phyloP scores from a whole-genome alignment of 495 filamentous ascomycete genomes.

The Penicillium nucicola region DNA sequence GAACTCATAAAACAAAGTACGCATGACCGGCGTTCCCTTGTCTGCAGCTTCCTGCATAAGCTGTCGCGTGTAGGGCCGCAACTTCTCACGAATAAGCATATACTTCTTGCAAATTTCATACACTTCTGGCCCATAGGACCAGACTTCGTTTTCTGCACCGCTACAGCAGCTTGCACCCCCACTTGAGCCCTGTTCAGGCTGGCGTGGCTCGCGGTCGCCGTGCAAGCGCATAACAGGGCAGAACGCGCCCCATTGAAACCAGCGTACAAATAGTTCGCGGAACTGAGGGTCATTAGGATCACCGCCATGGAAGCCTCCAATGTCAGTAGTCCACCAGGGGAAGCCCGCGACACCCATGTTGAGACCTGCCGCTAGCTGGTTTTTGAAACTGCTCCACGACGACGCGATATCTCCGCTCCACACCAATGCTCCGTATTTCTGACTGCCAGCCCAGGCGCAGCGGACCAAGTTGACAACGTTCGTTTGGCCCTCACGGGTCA shows the following conservation, averaged over 20 bases:
- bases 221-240: constrained; percentile 59
- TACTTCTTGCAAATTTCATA: constrained; percentile 56
- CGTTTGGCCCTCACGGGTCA: constrained; percentile 39
- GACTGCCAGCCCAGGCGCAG: constrained; percentile 58
- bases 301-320: constrained; percentile 59
- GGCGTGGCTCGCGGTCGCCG: constrained; percentile 51
- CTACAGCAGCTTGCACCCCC: constrained; percentile 28
- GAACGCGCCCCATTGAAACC: constrained; percentile 62
- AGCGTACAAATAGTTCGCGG: constrained; percentile 55
- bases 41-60: constrained; percentile 55
- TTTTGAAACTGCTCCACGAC: constrained; percentile 51
- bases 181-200: constrained; percentile 13
- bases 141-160: constrained; percentile 56
- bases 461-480: constrained; percentile 56
- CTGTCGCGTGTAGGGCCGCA: constrained; percentile 47
- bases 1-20: constrained; percentile 56
- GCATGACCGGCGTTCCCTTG: constrained; percentile 52
- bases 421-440: constrained; percentile 56
- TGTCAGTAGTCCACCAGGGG: constrained; percentile 60
- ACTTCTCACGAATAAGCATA: constrained; percentile 47
- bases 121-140: constrained; percentile 54
- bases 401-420: constrained; percentile 59
- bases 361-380: constrained; percentile 54
- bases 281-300: constrained; percentile 50
- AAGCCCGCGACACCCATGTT: constrained; percentile 58